Evolutionary conservation across 2,329 filamentous ascomycete genomes (phyloP).

Genomic region (Penicillium sp.): DNA sequence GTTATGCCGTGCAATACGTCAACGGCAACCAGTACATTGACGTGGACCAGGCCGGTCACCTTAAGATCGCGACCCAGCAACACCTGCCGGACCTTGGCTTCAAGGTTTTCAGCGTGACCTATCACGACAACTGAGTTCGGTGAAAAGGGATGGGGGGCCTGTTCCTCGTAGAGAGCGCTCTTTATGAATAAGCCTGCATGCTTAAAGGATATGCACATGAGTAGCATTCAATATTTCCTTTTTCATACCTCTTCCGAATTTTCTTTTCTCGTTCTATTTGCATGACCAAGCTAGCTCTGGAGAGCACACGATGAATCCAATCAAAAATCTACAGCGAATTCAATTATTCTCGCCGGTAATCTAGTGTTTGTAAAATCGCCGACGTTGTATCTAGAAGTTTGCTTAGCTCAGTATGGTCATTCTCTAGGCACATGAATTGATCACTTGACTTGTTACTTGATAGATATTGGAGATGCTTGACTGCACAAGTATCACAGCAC

Average conservation of each 20-base stretch:
- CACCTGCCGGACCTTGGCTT: constrained; percentile 24
- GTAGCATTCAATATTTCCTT: not conserved
- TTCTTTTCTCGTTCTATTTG: not conserved
- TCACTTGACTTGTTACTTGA: no score
- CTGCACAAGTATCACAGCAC: no score
- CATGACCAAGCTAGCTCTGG: not conserved
- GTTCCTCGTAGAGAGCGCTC: not conserved
- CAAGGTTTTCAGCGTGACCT: constrained; percentile 41
- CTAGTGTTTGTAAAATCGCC: no score
- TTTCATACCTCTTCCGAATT: not conserved
- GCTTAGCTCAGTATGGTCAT: not conserved
- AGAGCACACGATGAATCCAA: not conserved
- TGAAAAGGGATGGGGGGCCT: not conserved
- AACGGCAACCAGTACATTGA: constrained; percentile 29
- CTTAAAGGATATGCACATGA: constrained; percentile 2
- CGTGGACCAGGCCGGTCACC: constrained; percentile 15
- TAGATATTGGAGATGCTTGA: no score
- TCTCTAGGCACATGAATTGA: no score
- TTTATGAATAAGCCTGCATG: constrained; percentile 5
- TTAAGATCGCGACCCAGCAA: constrained; percentile 8
- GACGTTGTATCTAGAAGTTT: not conserved
- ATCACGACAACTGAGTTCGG: constrained; percentile 25
- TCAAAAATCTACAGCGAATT: not conserved
- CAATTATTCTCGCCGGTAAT: no score
- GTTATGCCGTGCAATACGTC: constrained; percentile 39